Evolutionary conservation across 352 stramenopile genomes (phyloP).

Genomic region (Globisporangium abappressorium): DNA sequence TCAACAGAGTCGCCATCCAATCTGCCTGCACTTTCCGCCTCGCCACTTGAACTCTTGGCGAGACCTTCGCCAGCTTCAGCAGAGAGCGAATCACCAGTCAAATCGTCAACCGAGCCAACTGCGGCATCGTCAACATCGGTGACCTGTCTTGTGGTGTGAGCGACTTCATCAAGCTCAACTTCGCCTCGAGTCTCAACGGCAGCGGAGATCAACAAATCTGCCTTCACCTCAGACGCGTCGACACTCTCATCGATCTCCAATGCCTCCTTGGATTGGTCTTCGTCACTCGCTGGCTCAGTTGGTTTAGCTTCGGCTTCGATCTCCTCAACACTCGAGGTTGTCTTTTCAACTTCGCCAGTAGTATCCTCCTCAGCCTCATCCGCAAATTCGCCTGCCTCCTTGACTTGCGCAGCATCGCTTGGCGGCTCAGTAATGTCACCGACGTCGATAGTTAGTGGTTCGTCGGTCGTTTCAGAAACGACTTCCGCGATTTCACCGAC

Average conservation of each 20-base stretch:
- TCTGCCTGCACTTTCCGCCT: not conserved
- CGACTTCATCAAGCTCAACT: not conserved
- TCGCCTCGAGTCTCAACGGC: not conserved
- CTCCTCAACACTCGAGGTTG: not conserved
- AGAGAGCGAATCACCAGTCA: not conserved
- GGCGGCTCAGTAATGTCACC: not conserved
- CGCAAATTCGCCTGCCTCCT: not conserved
- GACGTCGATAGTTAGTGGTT: not conserved
- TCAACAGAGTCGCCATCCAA: not conserved
- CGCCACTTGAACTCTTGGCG: not conserved
- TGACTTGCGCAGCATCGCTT: not conserved
- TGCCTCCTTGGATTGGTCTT: not conserved
- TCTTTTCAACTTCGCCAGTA: not conserved
- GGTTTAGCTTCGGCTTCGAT: not conserved
- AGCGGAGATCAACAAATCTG: not conserved
- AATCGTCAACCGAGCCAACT: not conserved
- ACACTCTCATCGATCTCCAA: not conserved
- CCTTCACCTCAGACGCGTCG: slow-evolving; percentile 1
- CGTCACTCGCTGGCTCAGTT: not conserved
- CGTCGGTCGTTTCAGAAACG: not conserved
- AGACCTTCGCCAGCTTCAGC: not conserved
- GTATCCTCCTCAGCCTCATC: not conserved
- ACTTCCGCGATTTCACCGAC: not conserved
- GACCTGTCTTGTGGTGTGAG: not conserved
- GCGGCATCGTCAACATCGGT: not conserved